Base-by-base conservation (phyloP, 768 basidiomycete species). In the Auricularia heimuer region DNA sequence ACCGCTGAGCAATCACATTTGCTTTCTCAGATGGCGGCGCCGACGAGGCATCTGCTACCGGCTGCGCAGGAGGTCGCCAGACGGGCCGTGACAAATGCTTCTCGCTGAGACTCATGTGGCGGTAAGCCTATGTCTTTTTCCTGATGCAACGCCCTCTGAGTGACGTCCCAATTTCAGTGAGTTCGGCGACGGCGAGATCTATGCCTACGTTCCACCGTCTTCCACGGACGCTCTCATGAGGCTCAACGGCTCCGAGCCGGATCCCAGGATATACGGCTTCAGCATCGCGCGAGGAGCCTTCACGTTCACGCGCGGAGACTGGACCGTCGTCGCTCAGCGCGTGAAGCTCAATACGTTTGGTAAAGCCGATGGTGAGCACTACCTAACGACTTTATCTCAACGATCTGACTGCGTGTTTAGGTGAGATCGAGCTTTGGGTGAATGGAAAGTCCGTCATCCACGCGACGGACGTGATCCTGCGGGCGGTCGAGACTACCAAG, bases 271-370 rank as follows among this genome's bases (percentile, higher is more conserved):
- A 33, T 90, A 86, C 69, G 86, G 86, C 47, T 82, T 85, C 8
- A 85, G 84, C 60, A 78, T 92, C 70, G 88, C 85, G 8, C 84
- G 89, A 64, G 89, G 89, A 4, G 68, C 85, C 2, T 91, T 85
- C 82, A 71, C 68, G 4, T 92, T 88, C 75, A 72, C 79, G 51
- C 76, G 83, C 3, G 89, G 89, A 47, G 72, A 73, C 65, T 89
- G 90, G 85, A 86, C 82, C 24, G 83, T 83, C 21, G 79, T 92
- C 67, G 76, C 79, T 34, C 81, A 90, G 76, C 83, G 90, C 67
- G 81, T 92, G 63, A 80, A 80, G 73, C 82, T 93, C 69, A 94
- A 94, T 74, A 85, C 87, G 65, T 80, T 79, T 45, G 87, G 86
- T 14, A 68, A 82, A 72, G 78, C 81, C 14, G 88, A 94, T 70